Conservation (phyloP, 768 basidiomycete species). For the Chalciporus chontae region DNA sequence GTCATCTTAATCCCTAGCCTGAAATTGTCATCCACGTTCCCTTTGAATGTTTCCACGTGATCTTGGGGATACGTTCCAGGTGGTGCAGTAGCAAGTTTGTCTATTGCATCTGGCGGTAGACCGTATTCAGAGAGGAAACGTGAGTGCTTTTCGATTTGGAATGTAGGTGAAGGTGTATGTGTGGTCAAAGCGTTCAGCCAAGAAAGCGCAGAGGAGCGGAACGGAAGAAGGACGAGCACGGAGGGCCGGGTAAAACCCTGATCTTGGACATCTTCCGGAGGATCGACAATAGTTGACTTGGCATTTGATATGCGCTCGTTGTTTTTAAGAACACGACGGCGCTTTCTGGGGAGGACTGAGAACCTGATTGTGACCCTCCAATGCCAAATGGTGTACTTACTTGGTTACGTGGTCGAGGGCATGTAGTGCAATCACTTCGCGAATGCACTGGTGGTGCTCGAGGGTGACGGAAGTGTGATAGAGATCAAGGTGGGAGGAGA, state of each 20-base stretch:
- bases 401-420: slow-evolving; percentile 86
- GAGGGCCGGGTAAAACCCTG: slow-evolving; percentile 98
- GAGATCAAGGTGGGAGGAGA: slow-evolving; percentile 72
- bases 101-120: slow-evolving; percentile 71
- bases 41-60: slow-evolving; percentile 90
- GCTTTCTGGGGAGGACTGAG: slow-evolving; percentile 59
- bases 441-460: slow-evolving; percentile 56
- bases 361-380: neutral
- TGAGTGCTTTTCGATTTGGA: slow-evolving; percentile 84
- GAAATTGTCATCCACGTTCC: slow-evolving; percentile 97
- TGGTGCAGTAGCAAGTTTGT: slow-evolving; percentile 74
- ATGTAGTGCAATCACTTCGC: slow-evolving; percentile 76
- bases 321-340: slow-evolving; percentile 85
- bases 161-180: slow-evolving; percentile 66
- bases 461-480: slow-evolving; percentile 66
- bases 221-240: slow-evolving; percentile 86
- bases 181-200: slow-evolving; percentile 81
- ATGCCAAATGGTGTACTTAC: slow-evolving; percentile 38
- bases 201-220: slow-evolving; percentile 81
- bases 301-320: slow-evolving; percentile 86
- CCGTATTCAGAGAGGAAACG: slow-evolving; percentile 83
- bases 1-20: slow-evolving; percentile 91
- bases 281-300: slow-evolving; percentile 50
- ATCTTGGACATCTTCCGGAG: slow-evolving; percentile 80
- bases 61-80: slow-evolving; percentile 80